A percentile compares a stretch with the other conserved stretches of the same genome.
phyloP scores from a whole-genome alignment of 768 basidiomycete genomes.

The Mycena belliarum region DNA sequence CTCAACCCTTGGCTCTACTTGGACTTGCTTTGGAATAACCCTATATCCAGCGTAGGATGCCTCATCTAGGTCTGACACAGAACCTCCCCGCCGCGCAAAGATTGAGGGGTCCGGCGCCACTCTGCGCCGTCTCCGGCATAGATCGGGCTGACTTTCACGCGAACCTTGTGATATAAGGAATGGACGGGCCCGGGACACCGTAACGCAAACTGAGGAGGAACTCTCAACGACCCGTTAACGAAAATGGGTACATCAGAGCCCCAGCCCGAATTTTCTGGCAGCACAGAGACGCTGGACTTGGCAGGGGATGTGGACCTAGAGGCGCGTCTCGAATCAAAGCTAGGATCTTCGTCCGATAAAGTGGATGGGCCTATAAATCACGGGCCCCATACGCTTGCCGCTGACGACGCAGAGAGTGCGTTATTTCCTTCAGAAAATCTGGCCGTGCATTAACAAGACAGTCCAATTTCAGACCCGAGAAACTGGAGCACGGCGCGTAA shows the following conservation, averaged over 20 bases:
- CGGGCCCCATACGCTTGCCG: conserved; percentile 1
- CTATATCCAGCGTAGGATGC: no score
- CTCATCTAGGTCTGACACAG: no score
- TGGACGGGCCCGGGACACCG: no score
- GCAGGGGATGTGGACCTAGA: conserved; percentile 6
- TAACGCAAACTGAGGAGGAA: no score
- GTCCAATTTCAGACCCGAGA: conserved; percentile 2
- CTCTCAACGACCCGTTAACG: neutral
- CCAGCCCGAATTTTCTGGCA: neutral
- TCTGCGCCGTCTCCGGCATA: neutral
- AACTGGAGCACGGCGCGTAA: conserved; percentile 5
- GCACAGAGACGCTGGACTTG: conserved; percentile 1
- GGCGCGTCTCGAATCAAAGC: neutral
- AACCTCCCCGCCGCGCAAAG: no score
- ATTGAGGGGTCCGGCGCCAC: no score
- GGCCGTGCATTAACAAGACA: neutral
- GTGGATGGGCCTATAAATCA: neutral
- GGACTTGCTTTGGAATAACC: no score
- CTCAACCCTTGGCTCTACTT: no score
- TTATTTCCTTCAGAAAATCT: neutral
- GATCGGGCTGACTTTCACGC: neutral
- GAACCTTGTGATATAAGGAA: neutral
- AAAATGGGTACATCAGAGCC: neutral
- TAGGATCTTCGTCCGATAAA: neutral
- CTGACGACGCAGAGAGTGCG: conserved; percentile 8